Evolutionary conservation across 768 basidiomycete species (phyloP), one percentile per base, ranked within the genome.

Genomic region (Suillus subalutaceus): DNA sequence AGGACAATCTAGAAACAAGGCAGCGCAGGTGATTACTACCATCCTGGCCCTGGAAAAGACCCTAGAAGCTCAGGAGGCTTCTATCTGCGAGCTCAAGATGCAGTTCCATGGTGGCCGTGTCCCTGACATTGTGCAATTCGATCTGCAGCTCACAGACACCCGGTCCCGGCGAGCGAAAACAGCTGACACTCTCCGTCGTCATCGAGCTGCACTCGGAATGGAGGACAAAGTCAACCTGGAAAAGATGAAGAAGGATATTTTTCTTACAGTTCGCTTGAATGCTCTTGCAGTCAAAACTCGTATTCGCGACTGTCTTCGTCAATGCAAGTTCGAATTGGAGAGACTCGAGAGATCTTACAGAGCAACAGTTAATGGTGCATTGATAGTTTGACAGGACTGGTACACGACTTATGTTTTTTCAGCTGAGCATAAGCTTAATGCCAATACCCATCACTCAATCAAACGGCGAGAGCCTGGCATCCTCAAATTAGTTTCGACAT

Each of bases 251-350:
- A 63, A 69, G 32, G 44, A 62, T 0, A 44, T 66, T 2, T 52
- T 65, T 1, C 61, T 75, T 37, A 37, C 63, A 7, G 30, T 67
- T 20, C 69, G 67, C 0, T 66, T 76, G 66, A 72, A 74, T 67
- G 72, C 73, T 5, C 62, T 55, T 6, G 72, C 71, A 8, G 18
- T 75, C n/a, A 79, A 79, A 63, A 56, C 64, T 10, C 46, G 71
- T 6, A 64, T 77, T 1, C 67, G 69, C 0, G 69, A 75, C 32
- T 57, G 58, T 4, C 60, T 77, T 5, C 63, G 69, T 4, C 58
- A 70, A 16, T 60, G 68, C 4, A 79, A 77, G 64, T 79, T 76
- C 70, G 76, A 78, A 63, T 35, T 73, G 30, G 72, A 76, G 10
- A 44, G 64, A 15, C 40, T 75, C 0, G 69, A 78, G 64, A 50